phyloP scores from a whole-genome alignment of 495 filamentous ascomycete species.

The Bathelium albidoporum region DNA sequence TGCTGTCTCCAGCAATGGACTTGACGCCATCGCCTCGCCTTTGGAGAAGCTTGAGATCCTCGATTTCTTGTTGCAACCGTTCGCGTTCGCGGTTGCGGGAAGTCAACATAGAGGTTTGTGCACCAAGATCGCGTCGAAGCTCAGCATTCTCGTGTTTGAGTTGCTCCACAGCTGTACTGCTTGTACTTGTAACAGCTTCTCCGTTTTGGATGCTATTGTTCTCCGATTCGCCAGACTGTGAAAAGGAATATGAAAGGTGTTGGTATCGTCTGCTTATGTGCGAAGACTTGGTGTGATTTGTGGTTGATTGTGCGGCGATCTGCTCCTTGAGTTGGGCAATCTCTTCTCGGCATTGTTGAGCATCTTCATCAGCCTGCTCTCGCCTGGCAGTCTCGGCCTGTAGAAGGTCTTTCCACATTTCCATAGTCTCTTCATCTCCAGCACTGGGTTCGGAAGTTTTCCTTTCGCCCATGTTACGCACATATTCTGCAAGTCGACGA shows the following conservation, averaged over 20 bases:
- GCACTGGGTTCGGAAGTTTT: slow-evolving; percentile 53
- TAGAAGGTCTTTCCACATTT: slow-evolving; percentile 92
- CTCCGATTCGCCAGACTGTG: slow-evolving; percentile 42
- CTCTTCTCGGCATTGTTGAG: slow-evolving; percentile 75
- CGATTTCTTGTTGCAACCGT: slow-evolving; percentile 89
- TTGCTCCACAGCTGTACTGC: slow-evolving; percentile 66
- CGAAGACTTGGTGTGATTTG: slow-evolving; percentile 25
- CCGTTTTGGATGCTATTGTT: slow-evolving; percentile 48
- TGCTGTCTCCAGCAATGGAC: slow-evolving; percentile 73
- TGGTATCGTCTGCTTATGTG: slow-evolving; percentile 49
- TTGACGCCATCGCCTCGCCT: slow-evolving; percentile 52
- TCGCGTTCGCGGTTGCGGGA: slow-evolving; percentile 92
- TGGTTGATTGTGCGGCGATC: slow-evolving; percentile 4
- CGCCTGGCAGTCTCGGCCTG: slow-evolving; percentile 83
- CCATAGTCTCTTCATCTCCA: slow-evolving; percentile 74
- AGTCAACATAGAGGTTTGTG: slow-evolving; percentile 95
- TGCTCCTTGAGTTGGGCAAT: slow-evolving; percentile 29
- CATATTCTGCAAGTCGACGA: slow-evolving; percentile 65
- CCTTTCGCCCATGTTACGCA: slow-evolving; percentile 59
- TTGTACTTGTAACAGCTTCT: slow-evolving; percentile 40
- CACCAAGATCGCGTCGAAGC: slow-evolving; percentile 79
- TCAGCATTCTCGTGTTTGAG: slow-evolving; percentile 88
- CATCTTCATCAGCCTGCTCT: slow-evolving; percentile 85
- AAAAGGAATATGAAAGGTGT: slow-evolving; percentile 47
- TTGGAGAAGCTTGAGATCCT: slow-evolving; percentile 82